Base-by-base conservation (phyloP, 495 filamentous ascomycete species). In the Penicillium desertorum region DNA sequence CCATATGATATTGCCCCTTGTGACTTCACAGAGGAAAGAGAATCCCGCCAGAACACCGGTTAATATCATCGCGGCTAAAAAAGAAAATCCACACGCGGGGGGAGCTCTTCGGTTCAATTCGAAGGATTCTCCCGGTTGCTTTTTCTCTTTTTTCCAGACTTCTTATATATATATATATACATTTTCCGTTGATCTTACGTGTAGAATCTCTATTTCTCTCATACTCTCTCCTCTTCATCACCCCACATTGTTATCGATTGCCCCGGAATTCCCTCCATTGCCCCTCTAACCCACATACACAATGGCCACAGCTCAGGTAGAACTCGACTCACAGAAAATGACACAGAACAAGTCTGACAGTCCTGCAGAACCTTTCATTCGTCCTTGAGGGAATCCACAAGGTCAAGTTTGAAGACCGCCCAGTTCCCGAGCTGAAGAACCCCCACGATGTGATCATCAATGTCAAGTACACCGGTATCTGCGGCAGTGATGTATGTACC, bases 391-490 rank as follows among this genome's bases (percentile, higher is more conserved):
- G 87, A 54, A 76, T 85, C 60, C 80, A 84, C 71, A 78, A 85
- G 57, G 87, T 95, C 60, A 72, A 74, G 46, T 93, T 87, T 71
- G 86, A 88, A 76, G 87, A 91, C 61, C 83, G 85, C 16, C 90
- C 91, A 0, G 68, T 90, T 45, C 91, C 91, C 7, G 75, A 81
- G 41, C 72, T 94, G 57, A 71, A 83, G 58, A 73, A 75, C 39
- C 79, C 85, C 25, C 82, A 87, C 75, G 88, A 94, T 72, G 90
- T 95, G 44, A 76, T 95, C 62, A 84, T 95, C 58, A 85, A 88
- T 56, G 81, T 95, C 65, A 88, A 86, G 69, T 91, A 87, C 76
- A 96, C 91, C 10, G 91, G 91, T 59, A 94, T 96, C 70, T 96
- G 91, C 75, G 91, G 91, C 41, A 88, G 84, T 55, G 91, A 96